Evolutionary conservation across 805 yeast species (phyloP).

Genomic region (Tetrapisispora namnaoensis): DNA sequence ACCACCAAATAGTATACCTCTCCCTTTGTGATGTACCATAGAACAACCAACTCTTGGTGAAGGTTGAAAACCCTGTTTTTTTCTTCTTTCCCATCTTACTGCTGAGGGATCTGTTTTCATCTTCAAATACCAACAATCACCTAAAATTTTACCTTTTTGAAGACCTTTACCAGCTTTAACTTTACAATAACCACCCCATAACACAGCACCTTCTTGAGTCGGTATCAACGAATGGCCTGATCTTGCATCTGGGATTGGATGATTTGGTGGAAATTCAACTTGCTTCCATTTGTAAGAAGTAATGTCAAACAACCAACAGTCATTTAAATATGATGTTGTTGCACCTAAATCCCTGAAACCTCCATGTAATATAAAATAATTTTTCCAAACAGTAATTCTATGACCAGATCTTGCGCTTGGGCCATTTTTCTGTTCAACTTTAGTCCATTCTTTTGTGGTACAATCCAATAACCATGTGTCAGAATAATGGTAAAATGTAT

Average conservation of each 20-base stretch:
- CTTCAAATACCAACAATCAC: slow-evolving; percentile 78
- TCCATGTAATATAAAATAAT: slow-evolving; percentile 74
- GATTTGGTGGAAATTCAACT: slow-evolving; percentile 74
- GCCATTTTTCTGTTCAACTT: slow-evolving; percentile 62
- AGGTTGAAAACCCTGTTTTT: slow-evolving; percentile 84
- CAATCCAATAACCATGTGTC: slow-evolving; percentile 93
- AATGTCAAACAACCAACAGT: slow-evolving; percentile 87
- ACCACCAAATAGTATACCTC: slow-evolving; percentile 92
- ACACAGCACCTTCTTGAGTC: slow-evolving; percentile 65
- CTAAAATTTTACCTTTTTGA: slow-evolving; percentile 82
- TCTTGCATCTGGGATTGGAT: slow-evolving; percentile 78
- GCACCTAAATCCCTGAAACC: slow-evolving; percentile 88
- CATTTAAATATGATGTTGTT: slow-evolving; percentile 73
- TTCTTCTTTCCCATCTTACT: slow-evolving; percentile 80
- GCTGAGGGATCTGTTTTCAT: slow-evolving; percentile 72
- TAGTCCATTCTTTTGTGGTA: slow-evolving; percentile 79
- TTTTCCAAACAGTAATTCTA: slow-evolving; percentile 85
- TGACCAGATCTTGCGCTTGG: slow-evolving; percentile 92
- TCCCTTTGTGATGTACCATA: slow-evolving; percentile 69
- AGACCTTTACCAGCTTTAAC: slow-evolving; percentile 72
- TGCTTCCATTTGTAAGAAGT: slow-evolving; percentile 86
- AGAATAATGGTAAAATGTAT: slow-evolving; percentile 90
- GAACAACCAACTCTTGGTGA: slow-evolving; percentile 93
- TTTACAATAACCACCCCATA: slow-evolving; percentile 92
- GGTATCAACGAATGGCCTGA: slow-evolving; percentile 89